phyloP scores from a whole-genome alignment of 2,329 filamentous ascomycete genomes.

The Diaporthe batatas region DNA sequence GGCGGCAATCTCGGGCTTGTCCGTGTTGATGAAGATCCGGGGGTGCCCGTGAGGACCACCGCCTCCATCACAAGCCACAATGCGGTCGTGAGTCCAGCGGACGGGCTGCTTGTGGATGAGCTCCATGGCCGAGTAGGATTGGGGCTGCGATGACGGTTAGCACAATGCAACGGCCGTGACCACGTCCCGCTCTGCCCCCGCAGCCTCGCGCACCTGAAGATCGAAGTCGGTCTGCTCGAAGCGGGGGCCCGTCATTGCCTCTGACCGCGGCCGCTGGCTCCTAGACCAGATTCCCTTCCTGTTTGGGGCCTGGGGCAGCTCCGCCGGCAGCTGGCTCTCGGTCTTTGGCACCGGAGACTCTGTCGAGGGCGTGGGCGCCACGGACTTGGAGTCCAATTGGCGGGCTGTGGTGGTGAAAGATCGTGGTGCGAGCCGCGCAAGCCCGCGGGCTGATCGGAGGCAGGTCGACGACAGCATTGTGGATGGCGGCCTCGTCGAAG shows the following conservation, averaged over 20 bases:
- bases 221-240: slow-evolving; percentile 98
- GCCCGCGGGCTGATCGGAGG: slow-evolving; percentile 55
- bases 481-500: slow-evolving; percentile 19
- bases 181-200: not conserved
- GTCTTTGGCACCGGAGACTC: slow-evolving; percentile 60
- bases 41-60: slow-evolving; percentile 93
- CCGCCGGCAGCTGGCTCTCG: slow-evolving; percentile 58
- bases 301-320: slow-evolving; percentile 87
- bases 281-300: slow-evolving; percentile 83
- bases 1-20: slow-evolving; percentile 92
- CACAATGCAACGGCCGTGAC: not conserved
- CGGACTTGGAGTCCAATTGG: slow-evolving; percentile 58
- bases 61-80: slow-evolving; percentile 92
- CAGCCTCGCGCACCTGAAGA: slow-evolving; percentile 78
- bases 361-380: slow-evolving; percentile 55
- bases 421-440: slow-evolving; percentile 61
- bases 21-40: slow-evolving; percentile 95
- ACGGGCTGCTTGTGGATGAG: slow-evolving; percentile 97
- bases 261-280: slow-evolving; percentile 83
- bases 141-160: slow-evolving; percentile 72
- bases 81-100: slow-evolving; percentile 85
- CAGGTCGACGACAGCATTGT: slow-evolving; percentile 63
- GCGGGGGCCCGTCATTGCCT: slow-evolving; percentile 92
- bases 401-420: slow-evolving; percentile 63
- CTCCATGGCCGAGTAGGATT: slow-evolving; percentile 90